Evolutionary conservation across 2,329 filamentous ascomycete species (phyloP).

Genomic region (Fusarium nematophilum): DNA sequence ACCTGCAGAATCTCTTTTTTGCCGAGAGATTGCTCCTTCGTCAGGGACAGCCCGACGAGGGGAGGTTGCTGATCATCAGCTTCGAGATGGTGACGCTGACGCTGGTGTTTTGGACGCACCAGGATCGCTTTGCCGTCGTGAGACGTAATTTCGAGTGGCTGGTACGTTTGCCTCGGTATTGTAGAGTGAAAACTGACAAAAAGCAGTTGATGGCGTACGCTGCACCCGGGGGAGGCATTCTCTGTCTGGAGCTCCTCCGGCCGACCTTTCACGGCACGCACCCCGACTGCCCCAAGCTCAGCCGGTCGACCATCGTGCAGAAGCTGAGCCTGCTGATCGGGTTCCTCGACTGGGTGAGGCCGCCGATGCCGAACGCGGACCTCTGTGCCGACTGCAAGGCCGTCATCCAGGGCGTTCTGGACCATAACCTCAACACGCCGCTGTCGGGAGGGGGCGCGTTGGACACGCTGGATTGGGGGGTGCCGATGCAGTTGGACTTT

Average conservation of each 20-base stretch:
- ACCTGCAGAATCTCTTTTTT: constrained; percentile 69
- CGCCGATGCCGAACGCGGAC: constrained; percentile 60
- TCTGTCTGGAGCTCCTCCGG: constrained; percentile 62
- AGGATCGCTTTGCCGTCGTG: constrained; percentile 56
- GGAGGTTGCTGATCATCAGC: constrained; percentile 56
- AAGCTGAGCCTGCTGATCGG: constrained; percentile 63
- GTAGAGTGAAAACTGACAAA: background rate
- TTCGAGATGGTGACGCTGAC: constrained; percentile 61
- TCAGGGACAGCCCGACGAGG: constrained; percentile 50
- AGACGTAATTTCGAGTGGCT: constrained; percentile 62
- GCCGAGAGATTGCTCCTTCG: constrained; percentile 67
- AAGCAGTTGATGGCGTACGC: constrained; percentile 61
- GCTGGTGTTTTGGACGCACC: constrained; percentile 61
- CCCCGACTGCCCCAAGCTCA: constrained; percentile 50
- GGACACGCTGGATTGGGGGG: constrained; percentile 50
- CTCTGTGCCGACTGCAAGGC: constrained; percentile 59
- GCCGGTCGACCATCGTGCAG: constrained; percentile 61
- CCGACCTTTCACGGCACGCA: constrained; percentile 52
- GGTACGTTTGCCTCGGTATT: constrained; percentile 43
- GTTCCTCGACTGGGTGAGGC: constrained; percentile 63
- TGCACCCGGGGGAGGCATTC: constrained; percentile 60
- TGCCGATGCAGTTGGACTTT: constrained; percentile 49
- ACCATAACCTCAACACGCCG: constrained; percentile 59
- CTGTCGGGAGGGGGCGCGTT: constrained; percentile 36
- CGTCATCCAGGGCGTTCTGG: constrained; percentile 62